Conservation (phyloP, 768 basidiomycete genomes). For the Brasilioporus rufonigricans region DNA sequence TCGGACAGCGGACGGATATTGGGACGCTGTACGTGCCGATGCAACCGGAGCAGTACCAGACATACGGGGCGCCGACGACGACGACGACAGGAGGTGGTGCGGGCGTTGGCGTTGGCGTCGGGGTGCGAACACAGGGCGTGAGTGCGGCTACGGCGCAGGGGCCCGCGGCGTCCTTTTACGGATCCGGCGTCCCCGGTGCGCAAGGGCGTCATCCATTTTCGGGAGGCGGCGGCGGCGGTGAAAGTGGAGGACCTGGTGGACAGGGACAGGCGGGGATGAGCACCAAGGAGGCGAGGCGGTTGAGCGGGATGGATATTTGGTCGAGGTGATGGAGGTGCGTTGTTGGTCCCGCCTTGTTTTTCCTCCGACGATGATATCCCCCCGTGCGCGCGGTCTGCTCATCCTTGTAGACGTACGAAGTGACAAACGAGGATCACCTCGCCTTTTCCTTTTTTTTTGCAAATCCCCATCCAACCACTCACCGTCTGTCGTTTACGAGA, state of each 20-base stretch:
- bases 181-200: constrained; percentile 52
- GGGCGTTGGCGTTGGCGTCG: constrained; percentile 15
- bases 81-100: constrained; percentile 33
- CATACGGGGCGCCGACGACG: constrained; percentile 40
- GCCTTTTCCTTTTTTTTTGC: neutral
- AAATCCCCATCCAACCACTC: neutral
- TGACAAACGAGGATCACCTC: constrained; percentile 1
- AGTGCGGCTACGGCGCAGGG: constrained; percentile 9
- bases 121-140: constrained; percentile 45
- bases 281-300: constrained; percentile 57
- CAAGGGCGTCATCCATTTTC: constrained; percentile 41
- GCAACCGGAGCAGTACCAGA: constrained; percentile 76
- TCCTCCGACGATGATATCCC: neutral
- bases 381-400: no score
- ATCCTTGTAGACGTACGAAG: constrained; percentile 6
- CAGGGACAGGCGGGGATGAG: constrained; percentile 32
- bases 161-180: constrained; percentile 60
- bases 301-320: constrained; percentile 73
- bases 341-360: no score
- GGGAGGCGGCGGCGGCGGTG: constrained; percentile 24
- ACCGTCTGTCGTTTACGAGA: neutral
- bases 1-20: constrained; percentile 63
- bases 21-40: constrained; percentile 74
- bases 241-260: constrained; percentile 24
- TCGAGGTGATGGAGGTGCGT: constrained; percentile 49